Conservation (phyloP, 257 asterid genomes). For the Primulina huaijiensis region DNA sequence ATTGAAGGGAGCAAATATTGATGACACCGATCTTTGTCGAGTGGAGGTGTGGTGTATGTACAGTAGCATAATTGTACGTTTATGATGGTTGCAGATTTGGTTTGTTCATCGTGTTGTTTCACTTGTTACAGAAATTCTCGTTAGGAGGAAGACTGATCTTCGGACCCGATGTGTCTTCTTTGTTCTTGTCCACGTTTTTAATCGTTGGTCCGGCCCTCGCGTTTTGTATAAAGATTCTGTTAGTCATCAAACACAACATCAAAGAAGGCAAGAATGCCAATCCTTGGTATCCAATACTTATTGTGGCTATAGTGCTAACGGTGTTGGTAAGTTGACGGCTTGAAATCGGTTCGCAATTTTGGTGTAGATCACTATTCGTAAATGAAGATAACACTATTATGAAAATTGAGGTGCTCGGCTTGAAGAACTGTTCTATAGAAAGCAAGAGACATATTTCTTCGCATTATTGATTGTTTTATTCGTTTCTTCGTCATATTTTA, state of each 20-base stretch:
- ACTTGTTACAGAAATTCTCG: constrained; percentile 64
- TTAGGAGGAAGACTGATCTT: constrained; percentile 89
- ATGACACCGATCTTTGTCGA: neutral
- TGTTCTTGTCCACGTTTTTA: constrained; percentile 54
- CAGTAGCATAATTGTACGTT: too few species aligned
- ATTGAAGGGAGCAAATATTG: neutral
- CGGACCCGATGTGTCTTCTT: constrained; percentile 81
- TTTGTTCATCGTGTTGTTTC: constrained; percentile 22
- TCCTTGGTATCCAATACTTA: constrained; percentile 62
- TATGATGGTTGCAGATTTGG: constrained; percentile 2
- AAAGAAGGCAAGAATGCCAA: constrained; percentile 37
- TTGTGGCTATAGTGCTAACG: constrained; percentile 53
- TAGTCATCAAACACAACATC: constrained; percentile 35
- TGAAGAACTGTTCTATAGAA: constrained; percentile 12
- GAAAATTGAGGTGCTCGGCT: neutral
- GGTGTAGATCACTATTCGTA: neutral
- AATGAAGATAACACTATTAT: neutral
- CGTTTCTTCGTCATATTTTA: neutral
- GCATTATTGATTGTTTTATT: neutral
- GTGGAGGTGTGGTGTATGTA: neutral
- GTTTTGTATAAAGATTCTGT: constrained; percentile 50
- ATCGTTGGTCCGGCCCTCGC: constrained; percentile 64
- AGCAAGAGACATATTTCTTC: neutral
- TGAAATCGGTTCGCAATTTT: neutral
- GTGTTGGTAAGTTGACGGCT: constrained; percentile 48